Conservation (phyloP, 331 rosid species). For the Rosa hybrid region DNA sequence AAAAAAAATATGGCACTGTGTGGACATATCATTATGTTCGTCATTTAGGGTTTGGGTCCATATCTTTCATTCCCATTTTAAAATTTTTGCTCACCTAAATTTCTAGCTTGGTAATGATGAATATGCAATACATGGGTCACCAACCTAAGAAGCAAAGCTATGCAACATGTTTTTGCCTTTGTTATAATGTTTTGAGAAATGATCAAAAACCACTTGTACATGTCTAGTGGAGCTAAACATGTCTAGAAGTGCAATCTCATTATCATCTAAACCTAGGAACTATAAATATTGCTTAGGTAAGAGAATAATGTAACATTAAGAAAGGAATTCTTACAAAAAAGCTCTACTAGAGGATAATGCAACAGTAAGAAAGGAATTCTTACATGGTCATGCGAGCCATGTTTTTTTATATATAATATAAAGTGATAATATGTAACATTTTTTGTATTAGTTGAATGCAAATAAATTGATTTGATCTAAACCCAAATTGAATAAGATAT, state of each 20-base stretch:
- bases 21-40: conserved; percentile 19
- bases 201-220: not conserved
- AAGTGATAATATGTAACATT: not conserved
- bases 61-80: conserved; percentile 2
- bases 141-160: not conserved
- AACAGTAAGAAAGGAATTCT: no score
- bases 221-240: not conserved
- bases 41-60: conserved; percentile 11
- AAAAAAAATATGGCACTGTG: not conserved
- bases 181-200: not conserved
- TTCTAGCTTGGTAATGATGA: conserved; percentile 24
- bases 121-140: not conserved
- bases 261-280: not conserved
- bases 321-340: no score
- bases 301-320: not conserved
- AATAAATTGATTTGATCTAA: not conserved
- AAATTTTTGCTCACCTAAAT: conserved; percentile 4
- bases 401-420: not conserved
- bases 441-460: not conserved
- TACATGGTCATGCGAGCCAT: not conserved
- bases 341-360: no score
- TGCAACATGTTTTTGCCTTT: not conserved
- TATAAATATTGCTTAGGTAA: not conserved
- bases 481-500: no score
- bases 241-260: not conserved